Base-by-base conservation (phyloP, 345 rosid species). In the Draba incana region DNA sequence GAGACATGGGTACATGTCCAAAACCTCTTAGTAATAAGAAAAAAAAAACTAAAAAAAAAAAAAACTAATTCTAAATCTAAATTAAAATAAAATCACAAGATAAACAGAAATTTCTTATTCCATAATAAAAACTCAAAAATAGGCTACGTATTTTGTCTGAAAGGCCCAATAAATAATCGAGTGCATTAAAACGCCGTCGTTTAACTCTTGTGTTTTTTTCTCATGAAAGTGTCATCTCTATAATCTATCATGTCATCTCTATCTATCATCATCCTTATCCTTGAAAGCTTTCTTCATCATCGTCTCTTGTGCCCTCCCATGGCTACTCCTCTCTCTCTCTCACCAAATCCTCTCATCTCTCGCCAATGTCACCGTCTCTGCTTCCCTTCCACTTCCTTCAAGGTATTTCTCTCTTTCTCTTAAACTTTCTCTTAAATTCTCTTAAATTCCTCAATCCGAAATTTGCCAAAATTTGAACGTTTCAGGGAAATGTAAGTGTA, bases 401-500 rank as follows among this genome's bases (percentile, higher is more conserved):
- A 77, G 74, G 84, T 53, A 53, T 49, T 20, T 43, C 61, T 62
- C 39, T 15, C 30, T n/a, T n/a, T n/a, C n/a, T n/a, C n/a, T n/a
- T n/a, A n/a, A n/a, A n/a, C n/a, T n/a, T n/a, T n/a, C n/a, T n/a
- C n/a, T n/a, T n/a, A n/a, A n/a, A n/a, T 72, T 6, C 42, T 41
- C 14, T 46, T 42, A 30, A 30, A n/a, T n/a, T n/a, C n/a, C n/a
- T n/a, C n/a, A n/a, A n/a, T n/a, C 3, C 2, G 16, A 16, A 9
- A 13, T 7, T 31, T 44, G 27, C n/a, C n/a, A n/a, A n/a, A 70
- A 39, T 35, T 2, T 66, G 0, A 20, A 20, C 20, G 20, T 6
- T 24, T 4, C 79, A 78, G 84, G 84, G 84, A 66, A 81, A 72
- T 76, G 30, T 70, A 43, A 79, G 70, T n/a, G 65, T 52, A 0